These are phyloP conservation scores for Zasmidium cellare DNA, from an alignment of 2,329 filamentous ascomycete genomes.

Conservation along the genomic window DNA sequence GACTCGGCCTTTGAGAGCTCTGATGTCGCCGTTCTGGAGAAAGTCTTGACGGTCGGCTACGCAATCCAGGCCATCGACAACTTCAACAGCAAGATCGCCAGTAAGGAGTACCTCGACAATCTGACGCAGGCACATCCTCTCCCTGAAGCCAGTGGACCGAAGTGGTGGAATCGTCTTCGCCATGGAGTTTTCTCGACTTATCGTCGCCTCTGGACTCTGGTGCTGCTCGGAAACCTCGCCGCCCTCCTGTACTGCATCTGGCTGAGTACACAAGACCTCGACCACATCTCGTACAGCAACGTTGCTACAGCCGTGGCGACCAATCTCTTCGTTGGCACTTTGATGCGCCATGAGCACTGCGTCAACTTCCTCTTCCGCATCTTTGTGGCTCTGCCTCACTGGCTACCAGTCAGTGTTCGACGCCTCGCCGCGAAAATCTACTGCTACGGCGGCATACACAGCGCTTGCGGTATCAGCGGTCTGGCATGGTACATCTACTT, in stretches of 20 bases:
- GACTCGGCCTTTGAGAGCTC: too few relatives aligned
- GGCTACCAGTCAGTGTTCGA: conserved; percentile 37
- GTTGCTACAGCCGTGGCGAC: conserved; percentile 36
- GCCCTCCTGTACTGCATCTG: conserved; percentile 16
- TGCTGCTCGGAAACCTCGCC: conserved; percentile 31
- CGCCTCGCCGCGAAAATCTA: conserved; percentile 42
- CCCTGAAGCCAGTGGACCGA: conserved; percentile 17
- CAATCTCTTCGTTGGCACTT: conserved; percentile 36
- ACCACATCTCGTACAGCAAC: conserved; percentile 24
- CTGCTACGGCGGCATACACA: conserved; percentile 43
- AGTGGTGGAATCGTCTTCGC: conserved; percentile 25
- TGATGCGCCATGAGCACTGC: conserved; percentile 42
- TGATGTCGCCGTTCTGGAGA: neutral
- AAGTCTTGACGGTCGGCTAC: conserved; percentile 1
- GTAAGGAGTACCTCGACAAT: conserved; percentile 23
- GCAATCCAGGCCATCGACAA: neutral
- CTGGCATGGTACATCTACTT: conserved; percentile 48
- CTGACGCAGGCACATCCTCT: conserved; percentile 23
- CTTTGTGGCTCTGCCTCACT: conserved; percentile 34
- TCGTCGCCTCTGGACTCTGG: conserved; percentile 31
- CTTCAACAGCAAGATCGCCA: conserved; percentile 21
- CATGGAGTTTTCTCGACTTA: conserved; percentile 35
- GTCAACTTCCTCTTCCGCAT: conserved; percentile 41
- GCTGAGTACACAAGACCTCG: neutral
- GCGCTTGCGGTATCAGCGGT: conserved; percentile 38